Evolutionary conservation across 331 rosid species (phyloP), one percentile per base, ranked within the genome.

Genomic region (Malus hybrid): DNA sequence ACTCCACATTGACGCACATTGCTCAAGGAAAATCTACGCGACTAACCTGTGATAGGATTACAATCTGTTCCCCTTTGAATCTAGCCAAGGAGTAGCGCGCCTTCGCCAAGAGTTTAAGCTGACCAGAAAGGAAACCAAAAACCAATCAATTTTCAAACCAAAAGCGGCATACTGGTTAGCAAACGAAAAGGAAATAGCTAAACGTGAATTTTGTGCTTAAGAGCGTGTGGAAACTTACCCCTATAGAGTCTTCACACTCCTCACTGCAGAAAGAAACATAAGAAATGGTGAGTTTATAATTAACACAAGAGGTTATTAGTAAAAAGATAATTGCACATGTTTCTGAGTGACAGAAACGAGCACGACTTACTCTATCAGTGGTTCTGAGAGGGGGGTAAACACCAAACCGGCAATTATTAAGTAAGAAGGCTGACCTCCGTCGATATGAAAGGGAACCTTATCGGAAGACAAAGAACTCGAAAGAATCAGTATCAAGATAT

Each of bases 351-450:
- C 56, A 72, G 30, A n/a, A 39, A 72, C 15, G 22, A n/a, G 39
- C 24, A 16, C 13, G 50, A 79, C 97, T 62, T 94, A 94, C 99
- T 89, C 99, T 39, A 94, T 94, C 83, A 92, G 79, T 66, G 97
- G 96, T 77, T 92, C 99, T 3, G 99, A 94, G 66, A 94, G 97
- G 39, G 97, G 99, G 66, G 97, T 94, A 83, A 94, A 94, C 87
- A 94, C 99, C 87, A 94, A 90, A 70, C 97, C 97, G 19, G 97
- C 97, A 85, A 79, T 92, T 74, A 94, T 94, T 70, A 92, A 80
- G 85, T 94, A 94, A 71, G 99, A 92, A 71, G 97, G 97, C 80
- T 88, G 97, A 68, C 93, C 97, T 71, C 89, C 96, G 63, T 91
- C 96, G 36, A 86, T 78, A 81, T 92, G 92, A 80, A 76, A 92